Base-by-base conservation (phyloP, 371 early-diverging fungal species). In the Zychaea mexicana region DNA sequence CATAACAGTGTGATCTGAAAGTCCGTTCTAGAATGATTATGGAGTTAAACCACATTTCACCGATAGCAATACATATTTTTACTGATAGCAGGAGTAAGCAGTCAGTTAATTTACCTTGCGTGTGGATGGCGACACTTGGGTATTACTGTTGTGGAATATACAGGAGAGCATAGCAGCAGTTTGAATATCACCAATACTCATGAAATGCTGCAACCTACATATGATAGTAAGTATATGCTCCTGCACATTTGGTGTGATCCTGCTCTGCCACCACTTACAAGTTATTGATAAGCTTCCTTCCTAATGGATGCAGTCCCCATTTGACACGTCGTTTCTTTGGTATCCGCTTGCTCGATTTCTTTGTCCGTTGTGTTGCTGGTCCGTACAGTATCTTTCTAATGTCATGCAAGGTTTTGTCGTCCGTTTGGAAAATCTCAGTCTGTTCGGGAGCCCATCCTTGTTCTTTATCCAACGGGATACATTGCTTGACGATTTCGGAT, bases 131-230 rank as follows among this genome's bases (percentile, higher is more conserved):
- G 22, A 56, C 19, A 31, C 56, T 56, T 49, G 49, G 49, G 49
- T 32, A 46, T 58, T 30, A 26, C 47, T 30, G 49, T 57, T 31
- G 46, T 71, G 67, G 56, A 96, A 87, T 10, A 91, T 89, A 66
- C 94, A 94, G 2, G 90, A 80, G 6, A 96, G 75, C 73, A 96
- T 77, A 0, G 94, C 94, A 47, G 92, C 82, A 45, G 91, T 92
- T 71, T 96, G 96, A 28, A 93, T 82, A 75, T 96, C 95, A 8
- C 93, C 91, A 45, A 82, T 76, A 6, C 69, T 68, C 64, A 88
- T 84, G 65, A 90, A 83, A 64, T 90, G 85, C 0, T 82, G 68
- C 30, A 94, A 69, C 32, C 92, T 92, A 73, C 22, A 32, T 24
- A 62, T 17, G 13, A 56, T 32, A 8, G 57, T 52, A 47, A 38